Base-by-base conservation (phyloP, 2,329 filamentous ascomycete genomes). In the Sclerotinia nivalis region DNA sequence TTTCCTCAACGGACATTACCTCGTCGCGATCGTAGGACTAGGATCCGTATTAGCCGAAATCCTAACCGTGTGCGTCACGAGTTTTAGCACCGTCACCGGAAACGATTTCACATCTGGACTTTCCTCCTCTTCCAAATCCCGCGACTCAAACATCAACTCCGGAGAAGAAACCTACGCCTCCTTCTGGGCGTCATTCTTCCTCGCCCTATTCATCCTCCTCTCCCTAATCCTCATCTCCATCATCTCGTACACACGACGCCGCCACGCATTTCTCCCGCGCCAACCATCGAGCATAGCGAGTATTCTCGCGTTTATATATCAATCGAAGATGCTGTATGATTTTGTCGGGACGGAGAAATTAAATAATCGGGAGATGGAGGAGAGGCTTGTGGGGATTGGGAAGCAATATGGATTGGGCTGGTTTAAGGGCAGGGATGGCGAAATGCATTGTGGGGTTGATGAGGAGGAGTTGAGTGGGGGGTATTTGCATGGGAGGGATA, bases 371-470 rank as follows among this genome's bases (percentile, higher is more conserved):
- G 80, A 88, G 77, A 91, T 93, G 88, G 87, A 85, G 73, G 79
- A 80, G 69, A 83, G 84, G 77, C 82, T 94, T 49, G 86, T 87
- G 71, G 80, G 78, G 13, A 80, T 86, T n/a, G 85, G 86, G 50
- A 90, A 90, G 81, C 88, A 83, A 54, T 95, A 94, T 78, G 91
- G 90, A 1, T 79, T 94, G 47, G 92, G 92, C 0, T 93, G 91
- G 91, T 93, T 93, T 76, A 81, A 82, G 54, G 92, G 92, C 0
- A 82, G 91, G 25, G 92, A 95, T 79, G 88, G 89, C 4, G 84
- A 90, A 79, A 86, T 87, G 72, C 92, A 94, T 82, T 90, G 91
- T 76, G 92, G 91, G 18, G 87, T 95, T 70, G 92, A 95, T 76
- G 85, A 93, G 80, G 91, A 94, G 81, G 89, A 91, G 78, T 81